Conservation (phyloP, 768 basidiomycete genomes). For the Saitozyma sp. region DNA sequence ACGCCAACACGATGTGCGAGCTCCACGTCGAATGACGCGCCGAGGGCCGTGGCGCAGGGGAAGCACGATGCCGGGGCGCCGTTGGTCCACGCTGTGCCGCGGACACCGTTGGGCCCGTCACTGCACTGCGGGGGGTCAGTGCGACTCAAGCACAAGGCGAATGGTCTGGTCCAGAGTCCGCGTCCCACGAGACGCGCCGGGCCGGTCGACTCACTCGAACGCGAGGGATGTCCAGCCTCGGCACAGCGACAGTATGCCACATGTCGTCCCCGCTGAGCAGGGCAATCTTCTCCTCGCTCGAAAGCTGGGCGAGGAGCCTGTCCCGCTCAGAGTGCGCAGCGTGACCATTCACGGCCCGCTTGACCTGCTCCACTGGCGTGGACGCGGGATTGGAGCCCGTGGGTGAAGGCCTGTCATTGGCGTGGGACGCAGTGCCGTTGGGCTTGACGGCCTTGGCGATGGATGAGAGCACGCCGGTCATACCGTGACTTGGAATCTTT, state of each 20-base stretch:
- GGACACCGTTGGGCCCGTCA: constrained; percentile 35
- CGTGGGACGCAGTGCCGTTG: too few relatives aligned
- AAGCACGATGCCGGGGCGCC: constrained; percentile 63
- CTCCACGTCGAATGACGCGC: constrained; percentile 61
- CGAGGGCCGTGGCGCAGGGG: constrained; percentile 62
- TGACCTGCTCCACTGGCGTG: not conserved
- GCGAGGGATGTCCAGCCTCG: constrained; percentile 24
- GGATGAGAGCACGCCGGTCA: too few relatives aligned
- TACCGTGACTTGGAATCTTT: too few relatives aligned
- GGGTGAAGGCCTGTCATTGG: too few relatives aligned
- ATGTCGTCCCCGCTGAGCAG: constrained; percentile 32
- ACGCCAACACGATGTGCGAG: constrained; percentile 58
- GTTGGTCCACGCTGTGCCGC: constrained; percentile 56
- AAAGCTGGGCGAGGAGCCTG: constrained; percentile 19
- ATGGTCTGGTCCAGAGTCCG: not conserved
- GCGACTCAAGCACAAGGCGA: not conserved
- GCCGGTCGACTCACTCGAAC: constrained; percentile 23
- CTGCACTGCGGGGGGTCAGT: constrained; percentile 17
- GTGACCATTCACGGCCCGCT: not conserved
- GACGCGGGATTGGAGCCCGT: too few relatives aligned
- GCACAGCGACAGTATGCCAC: constrained; percentile 40
- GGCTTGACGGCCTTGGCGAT: too few relatives aligned
- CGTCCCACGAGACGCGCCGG: too few relatives aligned
- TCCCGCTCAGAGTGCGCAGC: constrained; percentile 6
- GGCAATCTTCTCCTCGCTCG: constrained; percentile 36